Base-by-base conservation (phyloP, 176 grass and related monocot genomes). In the Aegilops speltoides region DNA sequence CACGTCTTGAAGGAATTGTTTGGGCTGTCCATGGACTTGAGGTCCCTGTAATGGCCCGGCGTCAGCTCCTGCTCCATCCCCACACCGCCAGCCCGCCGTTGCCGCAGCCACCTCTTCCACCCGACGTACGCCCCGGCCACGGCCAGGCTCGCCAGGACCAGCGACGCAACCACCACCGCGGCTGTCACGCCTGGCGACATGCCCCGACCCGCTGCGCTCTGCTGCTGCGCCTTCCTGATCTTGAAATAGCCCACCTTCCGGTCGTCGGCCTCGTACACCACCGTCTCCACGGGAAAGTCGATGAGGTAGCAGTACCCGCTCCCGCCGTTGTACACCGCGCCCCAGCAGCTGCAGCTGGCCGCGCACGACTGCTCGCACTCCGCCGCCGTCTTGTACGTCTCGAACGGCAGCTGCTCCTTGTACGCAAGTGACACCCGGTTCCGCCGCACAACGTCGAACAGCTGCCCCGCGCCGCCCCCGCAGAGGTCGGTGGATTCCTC, bases 241-340 rank as follows among this genome's bases (percentile, higher is more conserved):
- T 95, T 95, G 68, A 95, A 95, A 74, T 90, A 92, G 4, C 90
- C 93, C 71, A 88, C 45, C 86, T 95, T 91, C 37, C 62, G 57
- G 66, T 90, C 85, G 70, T 92, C 90, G 10, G 88, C 84, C 23
- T 84, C 85, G 64, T 91, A 91, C 85, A 88, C 79, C 46, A 95
- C 10, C 62, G 93, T 95, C 82, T 92, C 75, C 41, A 95, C 81
- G 65, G 90, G 93, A 60, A 92, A 95, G 59, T 83, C 90, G 17
- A 92, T 38, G 68, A 90, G 37, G 82, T 95, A 90, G 87, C 90
- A 92, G 61, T 92, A 86, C 1, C 89, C 86, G 43, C 82, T 88
- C 1, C 31, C 87, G 83, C 83, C 90, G 48, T 79, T 60, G 66
- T 50, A 66, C 83, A 84, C 20, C 24, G 90, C 90, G 8, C 82